Evolutionary conservation across 495 filamentous ascomycete genomes (phyloP).

Genomic region (Penicillium canariense): DNA sequence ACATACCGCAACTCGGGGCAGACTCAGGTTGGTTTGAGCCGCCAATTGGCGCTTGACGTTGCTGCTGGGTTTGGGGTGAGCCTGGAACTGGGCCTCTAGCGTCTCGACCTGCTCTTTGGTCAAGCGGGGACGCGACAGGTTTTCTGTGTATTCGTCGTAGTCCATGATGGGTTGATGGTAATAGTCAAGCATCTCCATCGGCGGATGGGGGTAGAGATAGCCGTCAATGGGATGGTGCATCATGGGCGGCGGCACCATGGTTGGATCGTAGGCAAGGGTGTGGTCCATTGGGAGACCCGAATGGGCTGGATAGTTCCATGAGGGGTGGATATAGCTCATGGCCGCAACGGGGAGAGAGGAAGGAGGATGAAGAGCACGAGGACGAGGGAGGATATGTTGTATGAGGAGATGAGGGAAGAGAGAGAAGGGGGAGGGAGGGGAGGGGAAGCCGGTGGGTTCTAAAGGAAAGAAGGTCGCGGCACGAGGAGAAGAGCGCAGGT

Average conservation of each 20-base stretch:
- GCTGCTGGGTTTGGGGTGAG: slow-evolving; percentile 76
- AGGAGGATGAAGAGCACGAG: not conserved
- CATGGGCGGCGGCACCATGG: slow-evolving; percentile 44
- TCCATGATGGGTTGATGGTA: slow-evolving; percentile 51
- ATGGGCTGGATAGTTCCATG: slow-evolving; percentile 42
- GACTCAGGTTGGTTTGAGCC: slow-evolving; percentile 66
- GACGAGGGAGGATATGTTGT: not conserved
- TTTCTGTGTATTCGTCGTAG: slow-evolving; percentile 51
- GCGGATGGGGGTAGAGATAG: slow-evolving; percentile 42
- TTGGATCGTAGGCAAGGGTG: slow-evolving; percentile 38
- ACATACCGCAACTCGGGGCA: slow-evolving; percentile 75
- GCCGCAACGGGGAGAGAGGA: slow-evolving; percentile 8
- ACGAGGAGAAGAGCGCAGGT: slow-evolving; percentile 6
- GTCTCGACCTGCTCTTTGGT: slow-evolving; percentile 81
- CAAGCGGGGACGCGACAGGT: slow-evolving; percentile 60
- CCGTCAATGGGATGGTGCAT: slow-evolving; percentile 44
- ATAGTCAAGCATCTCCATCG: slow-evolving; percentile 48
- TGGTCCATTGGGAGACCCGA: slow-evolving; percentile 41
- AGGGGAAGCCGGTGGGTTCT: not conserved
- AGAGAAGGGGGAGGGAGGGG: not conserved
- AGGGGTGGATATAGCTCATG: slow-evolving; percentile 49
- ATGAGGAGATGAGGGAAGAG: not conserved
- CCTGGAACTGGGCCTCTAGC: slow-evolving; percentile 69
- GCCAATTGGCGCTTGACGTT: slow-evolving; percentile 73
- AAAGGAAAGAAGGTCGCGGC: slow-evolving; percentile 1